Evolutionary conservation across 306 rosid species (phyloP).

Genomic region (Cicer chorassanicum): DNA sequence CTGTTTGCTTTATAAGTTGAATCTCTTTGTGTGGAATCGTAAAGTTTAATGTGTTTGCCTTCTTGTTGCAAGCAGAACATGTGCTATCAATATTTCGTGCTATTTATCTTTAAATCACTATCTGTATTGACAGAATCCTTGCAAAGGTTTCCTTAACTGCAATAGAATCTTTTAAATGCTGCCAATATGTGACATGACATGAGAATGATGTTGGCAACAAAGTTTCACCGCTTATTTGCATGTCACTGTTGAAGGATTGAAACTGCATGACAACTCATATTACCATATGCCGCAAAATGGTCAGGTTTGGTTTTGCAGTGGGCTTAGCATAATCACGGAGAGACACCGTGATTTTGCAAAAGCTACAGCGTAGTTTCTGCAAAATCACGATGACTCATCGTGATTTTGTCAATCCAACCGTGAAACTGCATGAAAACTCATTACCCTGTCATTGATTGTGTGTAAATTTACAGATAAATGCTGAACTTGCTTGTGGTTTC

Average conservation of each 20-base stretch:
- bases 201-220: neutral
- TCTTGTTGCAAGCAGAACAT: neutral
- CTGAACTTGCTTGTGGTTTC: neutral
- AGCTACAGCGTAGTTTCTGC: too few relatives aligned
- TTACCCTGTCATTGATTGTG: neutral
- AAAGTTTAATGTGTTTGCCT: neutral
- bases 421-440: neutral
- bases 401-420: too few relatives aligned
- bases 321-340: too few relatives aligned
- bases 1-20: conserved; percentile 7
- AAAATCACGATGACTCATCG: too few relatives aligned
- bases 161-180: neutral
- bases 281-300: neutral
- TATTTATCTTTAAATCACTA: neutral
- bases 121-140: neutral
- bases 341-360: too few relatives aligned
- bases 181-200: neutral
- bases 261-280: neutral
- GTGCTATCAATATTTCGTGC: neutral
- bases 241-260: neutral
- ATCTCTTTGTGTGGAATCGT: neutral
- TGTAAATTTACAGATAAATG: neutral
- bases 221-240: neutral
- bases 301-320: too few relatives aligned
- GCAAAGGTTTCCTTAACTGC: neutral